A percentile compares a stretch with the other conserved stretches of the same genome.
Conservation (phyloP, 305 asterid genomes). For the Fraxinus platypoda region DNA sequence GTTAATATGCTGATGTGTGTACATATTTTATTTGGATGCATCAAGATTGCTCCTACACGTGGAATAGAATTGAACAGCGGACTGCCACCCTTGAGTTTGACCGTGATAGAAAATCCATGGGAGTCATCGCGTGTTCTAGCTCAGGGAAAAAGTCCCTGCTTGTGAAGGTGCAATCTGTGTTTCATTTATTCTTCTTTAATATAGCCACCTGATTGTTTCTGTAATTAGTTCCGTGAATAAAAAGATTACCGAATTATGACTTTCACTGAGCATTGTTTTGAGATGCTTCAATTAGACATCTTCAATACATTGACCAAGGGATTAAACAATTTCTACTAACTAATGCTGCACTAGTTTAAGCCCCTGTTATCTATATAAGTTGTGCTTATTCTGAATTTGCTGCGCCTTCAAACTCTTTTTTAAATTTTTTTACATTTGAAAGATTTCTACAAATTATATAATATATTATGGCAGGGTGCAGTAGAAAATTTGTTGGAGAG, state of each 20-base stretch:
- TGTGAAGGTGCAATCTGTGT: slow-evolving; percentile 61
- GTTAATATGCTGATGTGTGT: slow-evolving; percentile 23
- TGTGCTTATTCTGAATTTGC: not conserved
- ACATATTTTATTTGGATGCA: slow-evolving; percentile 6
- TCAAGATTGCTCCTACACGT: slow-evolving; percentile 64
- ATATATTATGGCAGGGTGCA: slow-evolving; percentile 59
- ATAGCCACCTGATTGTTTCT: not conserved
- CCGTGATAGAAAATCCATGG: slow-evolving; percentile 94
- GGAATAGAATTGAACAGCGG: slow-evolving; percentile 73
- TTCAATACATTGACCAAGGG: not conserved
- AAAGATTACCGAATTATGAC: not conserved
- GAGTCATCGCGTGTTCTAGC: slow-evolving; percentile 64
- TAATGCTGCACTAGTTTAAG: not conserved
- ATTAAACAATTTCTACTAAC: not conserved
- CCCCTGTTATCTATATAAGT: not conserved
- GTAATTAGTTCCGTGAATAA: not conserved
- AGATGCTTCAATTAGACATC: slow-evolving; percentile 3
- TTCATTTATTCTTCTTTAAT: not conserved
- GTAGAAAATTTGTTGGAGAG: slow-evolving; percentile 81
- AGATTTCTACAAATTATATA: not conserved
- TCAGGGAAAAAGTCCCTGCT: slow-evolving; percentile 62
- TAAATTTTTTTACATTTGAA: no score
- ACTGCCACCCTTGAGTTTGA: slow-evolving; percentile 96
- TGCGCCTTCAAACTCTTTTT: not conserved
- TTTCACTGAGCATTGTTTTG: not conserved